These are phyloP conservation scores for Parietaria judaica DNA, from an alignment of 306 rosid genomes.

Conservation along the genomic window DNA sequence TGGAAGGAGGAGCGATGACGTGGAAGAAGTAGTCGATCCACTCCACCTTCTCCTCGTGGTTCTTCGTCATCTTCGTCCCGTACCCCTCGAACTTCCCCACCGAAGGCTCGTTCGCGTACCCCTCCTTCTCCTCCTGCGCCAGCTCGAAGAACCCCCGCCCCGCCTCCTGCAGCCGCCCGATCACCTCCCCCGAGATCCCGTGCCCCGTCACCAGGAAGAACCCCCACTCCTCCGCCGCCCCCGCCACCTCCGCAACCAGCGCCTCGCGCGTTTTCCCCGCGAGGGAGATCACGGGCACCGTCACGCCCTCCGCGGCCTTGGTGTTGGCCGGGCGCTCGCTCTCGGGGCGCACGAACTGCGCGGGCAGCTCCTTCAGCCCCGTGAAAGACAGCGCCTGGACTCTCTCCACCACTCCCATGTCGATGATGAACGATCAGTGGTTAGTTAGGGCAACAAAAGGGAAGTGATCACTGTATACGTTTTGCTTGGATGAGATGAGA, in stretches of 20 bases:
- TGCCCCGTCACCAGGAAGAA: slow-evolving; percentile 47
- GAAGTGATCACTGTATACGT: too few species aligned
- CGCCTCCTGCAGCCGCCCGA: slow-evolving; percentile 39
- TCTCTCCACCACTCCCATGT: slow-evolving; percentile 4
- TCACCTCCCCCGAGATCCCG: slow-evolving; percentile 33
- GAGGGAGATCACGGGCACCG: slow-evolving; percentile 24
- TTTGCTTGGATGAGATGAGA: too few species aligned
- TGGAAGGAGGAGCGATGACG: slow-evolving; percentile 40
- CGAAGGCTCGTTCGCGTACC: slow-evolving; percentile 48
- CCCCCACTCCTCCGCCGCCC: slow-evolving; percentile 42
- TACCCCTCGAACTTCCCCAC: slow-evolving; percentile 46
- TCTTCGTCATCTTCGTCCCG: slow-evolving; percentile 60
- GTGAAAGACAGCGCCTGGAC: slow-evolving; percentile 21
- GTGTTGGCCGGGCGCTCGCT: slow-evolving; percentile 28
- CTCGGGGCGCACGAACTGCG: slow-evolving; percentile 17
- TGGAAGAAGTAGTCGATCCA: slow-evolving; percentile 68
- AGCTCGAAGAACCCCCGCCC: slow-evolving; percentile 40
- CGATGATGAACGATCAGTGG: too few species aligned
- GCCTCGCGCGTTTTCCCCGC: slow-evolving; percentile 18
- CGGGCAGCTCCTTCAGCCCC: slow-evolving; percentile 16
- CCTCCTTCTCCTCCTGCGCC: slow-evolving; percentile 48
- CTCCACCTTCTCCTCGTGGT: slow-evolving; percentile 43
- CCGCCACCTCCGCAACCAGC: slow-evolving; percentile 9
- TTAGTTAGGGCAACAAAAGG: too few species aligned
- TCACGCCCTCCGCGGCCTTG: slow-evolving; percentile 23